A percentile compares a stretch with the other conserved stretches of the same genome.
Evolutionary conservation across 768 basidiomycete genomes (phyloP).

Genomic region (Gymnopilus dilepis): DNA sequence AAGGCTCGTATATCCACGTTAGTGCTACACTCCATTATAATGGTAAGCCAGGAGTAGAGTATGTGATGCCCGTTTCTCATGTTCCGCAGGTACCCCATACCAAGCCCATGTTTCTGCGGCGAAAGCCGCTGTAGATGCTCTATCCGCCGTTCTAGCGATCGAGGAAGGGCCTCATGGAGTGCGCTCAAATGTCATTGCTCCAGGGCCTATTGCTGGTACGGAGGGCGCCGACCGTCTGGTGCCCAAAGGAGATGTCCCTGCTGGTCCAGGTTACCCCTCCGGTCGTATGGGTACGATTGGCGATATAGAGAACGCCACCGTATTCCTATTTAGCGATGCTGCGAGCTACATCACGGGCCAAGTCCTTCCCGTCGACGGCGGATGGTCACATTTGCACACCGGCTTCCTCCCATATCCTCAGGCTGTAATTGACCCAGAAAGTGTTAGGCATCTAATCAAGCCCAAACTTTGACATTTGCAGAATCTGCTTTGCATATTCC

Average conservation of each 20-base stretch:
- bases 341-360: constrained; percentile 80
- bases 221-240: constrained; percentile 73
- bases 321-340: constrained; percentile 85
- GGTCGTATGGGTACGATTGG: constrained; percentile 63
- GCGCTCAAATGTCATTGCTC: constrained; percentile 85
- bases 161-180: constrained; percentile 97
- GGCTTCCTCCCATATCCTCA: constrained; percentile 64
- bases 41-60: constrained; percentile 47
- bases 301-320: constrained; percentile 72
- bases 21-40: constrained; percentile 88
- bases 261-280: constrained; percentile 28
- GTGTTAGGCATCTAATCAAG: constrained; percentile 56
- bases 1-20: constrained; percentile 88
- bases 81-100: constrained; percentile 68
- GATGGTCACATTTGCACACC: constrained; percentile 55
- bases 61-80: constrained; percentile 20
- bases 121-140: constrained; percentile 92
- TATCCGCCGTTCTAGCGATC: constrained; percentile 84
- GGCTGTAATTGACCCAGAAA: constrained; percentile 63
- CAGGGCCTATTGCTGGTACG: constrained; percentile 82
- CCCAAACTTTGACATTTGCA: constrained; percentile 43
- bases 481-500: not conserved
- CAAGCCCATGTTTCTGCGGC: constrained; percentile 95
- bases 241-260: constrained; percentile 29
- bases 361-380: constrained; percentile 75